phyloP scores from a whole-genome alignment of 1,139 yeast genomes.

The Entelexis paramagnoliae region DNA sequence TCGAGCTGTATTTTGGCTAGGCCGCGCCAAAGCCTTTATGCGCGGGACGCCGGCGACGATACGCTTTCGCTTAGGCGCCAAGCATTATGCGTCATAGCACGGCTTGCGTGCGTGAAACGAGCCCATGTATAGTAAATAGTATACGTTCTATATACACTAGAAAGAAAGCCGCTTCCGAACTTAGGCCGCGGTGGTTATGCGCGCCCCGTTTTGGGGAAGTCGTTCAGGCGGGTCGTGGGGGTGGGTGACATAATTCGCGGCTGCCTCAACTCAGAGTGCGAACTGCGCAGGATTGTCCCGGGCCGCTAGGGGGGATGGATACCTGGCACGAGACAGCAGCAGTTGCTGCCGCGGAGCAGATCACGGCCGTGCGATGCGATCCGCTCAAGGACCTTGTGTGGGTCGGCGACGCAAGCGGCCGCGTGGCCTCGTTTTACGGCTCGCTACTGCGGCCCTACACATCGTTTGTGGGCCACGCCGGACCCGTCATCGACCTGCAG shows the following conservation, averaged over 20 bases:
- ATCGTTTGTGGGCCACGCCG: constrained; percentile 30
- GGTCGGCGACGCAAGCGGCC: constrained; percentile 63
- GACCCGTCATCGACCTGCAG: constrained; percentile 30
- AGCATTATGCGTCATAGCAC: not conserved
- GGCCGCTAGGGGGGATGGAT: constrained; percentile 10
- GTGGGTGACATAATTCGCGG: constrained; percentile 2
- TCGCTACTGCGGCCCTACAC: constrained; percentile 39
- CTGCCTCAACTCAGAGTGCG: not conserved
- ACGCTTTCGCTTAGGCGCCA: too few species aligned
- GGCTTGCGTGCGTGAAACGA: not conserved
- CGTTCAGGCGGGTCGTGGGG: not conserved
- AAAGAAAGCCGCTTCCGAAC: not conserved
- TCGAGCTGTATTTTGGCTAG: constrained; percentile 48
- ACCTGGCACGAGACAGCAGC: constrained; percentile 19
- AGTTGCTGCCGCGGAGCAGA: constrained; percentile 2
- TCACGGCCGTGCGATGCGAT: constrained; percentile 35
- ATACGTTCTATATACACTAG: too few species aligned
- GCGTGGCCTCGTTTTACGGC: constrained; percentile 40
- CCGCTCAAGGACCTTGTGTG: constrained; percentile 63
- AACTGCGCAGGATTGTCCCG: not conserved
- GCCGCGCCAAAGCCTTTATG: too few species aligned
- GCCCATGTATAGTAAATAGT: not conserved
- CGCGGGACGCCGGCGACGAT: too few species aligned
- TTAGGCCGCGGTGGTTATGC: too few species aligned
- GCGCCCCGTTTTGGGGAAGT: not conserved